A percentile compares a stretch with the other conserved stretches of the same genome.
Evolutionary conservation across 306 rosid genomes (phyloP).

Genomic region (Begonia loranthoides): DNA sequence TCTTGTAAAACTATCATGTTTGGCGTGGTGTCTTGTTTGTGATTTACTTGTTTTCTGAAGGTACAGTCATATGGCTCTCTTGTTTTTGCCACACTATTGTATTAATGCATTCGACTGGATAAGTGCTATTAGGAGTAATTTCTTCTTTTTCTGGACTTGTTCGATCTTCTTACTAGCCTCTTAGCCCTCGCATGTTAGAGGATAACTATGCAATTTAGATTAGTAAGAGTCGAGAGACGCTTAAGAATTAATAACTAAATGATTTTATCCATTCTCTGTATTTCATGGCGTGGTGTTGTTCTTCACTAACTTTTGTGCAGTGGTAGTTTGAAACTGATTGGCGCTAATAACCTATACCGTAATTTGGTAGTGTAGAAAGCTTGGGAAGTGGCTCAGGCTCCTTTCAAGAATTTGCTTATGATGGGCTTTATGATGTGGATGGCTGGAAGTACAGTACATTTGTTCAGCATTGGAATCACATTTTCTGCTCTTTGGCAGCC

Average conservation of each 20-base stretch:
- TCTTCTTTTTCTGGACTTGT: neutral
- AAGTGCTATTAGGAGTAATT: neutral
- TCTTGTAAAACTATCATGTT: neutral
- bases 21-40: neutral
- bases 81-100: too few species aligned
- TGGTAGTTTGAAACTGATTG: neutral
- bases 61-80: neutral
- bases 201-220: too few species aligned
- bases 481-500: constrained; percentile 99
- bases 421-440: constrained; percentile 99
- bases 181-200: too few species aligned
- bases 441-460: constrained; percentile 95
- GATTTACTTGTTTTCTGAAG: neutral
- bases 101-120: too few species aligned
- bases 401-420: constrained; percentile 90
- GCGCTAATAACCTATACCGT: neutral
- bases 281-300: neutral
- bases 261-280: neutral
- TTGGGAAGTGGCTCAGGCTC: constrained; percentile 99
- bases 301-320: neutral
- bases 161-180: too few species aligned
- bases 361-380: constrained; percentile 58
- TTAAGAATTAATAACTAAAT: neutral
- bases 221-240: too few species aligned
- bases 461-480: constrained; percentile 94